phyloP scores from a whole-genome alignment of 1,284 basidiomycete species.

The Pseudozyma sp. region DNA sequence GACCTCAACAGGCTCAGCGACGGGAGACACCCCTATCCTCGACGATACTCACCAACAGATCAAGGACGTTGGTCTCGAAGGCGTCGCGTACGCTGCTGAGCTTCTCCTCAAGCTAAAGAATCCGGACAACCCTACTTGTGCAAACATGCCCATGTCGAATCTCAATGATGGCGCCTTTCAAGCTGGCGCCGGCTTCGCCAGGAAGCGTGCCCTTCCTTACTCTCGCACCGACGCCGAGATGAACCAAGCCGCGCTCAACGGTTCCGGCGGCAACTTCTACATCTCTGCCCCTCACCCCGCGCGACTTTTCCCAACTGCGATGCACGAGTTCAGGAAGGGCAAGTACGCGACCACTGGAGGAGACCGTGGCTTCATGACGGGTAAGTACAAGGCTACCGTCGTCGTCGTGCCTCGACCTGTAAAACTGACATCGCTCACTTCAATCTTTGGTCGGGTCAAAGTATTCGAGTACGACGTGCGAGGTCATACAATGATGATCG shows the following conservation, averaged over 20 bases:
- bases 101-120: slow-evolving; percentile 25
- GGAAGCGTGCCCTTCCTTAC: slow-evolving; percentile 29
- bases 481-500: slow-evolving; percentile 54
- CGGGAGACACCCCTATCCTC: too few species aligned
- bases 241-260: background rate
- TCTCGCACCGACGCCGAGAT: slow-evolving; percentile 11
- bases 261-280: slow-evolving; percentile 17
- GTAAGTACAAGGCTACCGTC: slow-evolving; percentile 11
- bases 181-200: slow-evolving; percentile 7
- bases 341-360: slow-evolving; percentile 48
- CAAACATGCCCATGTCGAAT: slow-evolving; percentile 2
- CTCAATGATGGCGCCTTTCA: slow-evolving; percentile 1
- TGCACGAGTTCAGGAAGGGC: slow-evolving; percentile 40
- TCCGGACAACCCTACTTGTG: background rate
- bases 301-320: slow-evolving; percentile 22
- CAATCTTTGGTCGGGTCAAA: background rate
- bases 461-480: slow-evolving; percentile 53
- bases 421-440: background rate
- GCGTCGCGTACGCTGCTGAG: slow-evolving; percentile 35
- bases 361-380: slow-evolving; percentile 44
- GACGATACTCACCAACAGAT: slow-evolving; percentile 4
- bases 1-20: background rate
- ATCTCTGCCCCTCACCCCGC: slow-evolving; percentile 39
- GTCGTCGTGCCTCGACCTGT: background rate
- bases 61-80: slow-evolving; percentile 19